A percentile compares a stretch with the other conserved stretches of the same genome.
These are phyloP conservation scores for Ceratobasidium sp. DNA, from an alignment of 1,284 basidiomycete species.

Conservation along the genomic window DNA sequence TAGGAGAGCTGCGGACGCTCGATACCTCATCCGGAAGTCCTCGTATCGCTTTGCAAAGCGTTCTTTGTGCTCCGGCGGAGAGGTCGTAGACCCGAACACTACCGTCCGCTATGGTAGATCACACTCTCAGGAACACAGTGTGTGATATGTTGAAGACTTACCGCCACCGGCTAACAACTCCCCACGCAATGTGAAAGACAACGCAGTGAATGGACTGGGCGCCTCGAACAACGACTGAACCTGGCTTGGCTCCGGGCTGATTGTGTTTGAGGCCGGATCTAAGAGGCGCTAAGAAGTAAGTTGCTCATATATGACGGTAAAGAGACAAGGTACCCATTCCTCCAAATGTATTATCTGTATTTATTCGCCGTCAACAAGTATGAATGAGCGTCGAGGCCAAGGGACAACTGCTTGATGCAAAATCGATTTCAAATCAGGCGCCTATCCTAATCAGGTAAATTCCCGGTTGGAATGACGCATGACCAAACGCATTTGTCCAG, in stretches of 20 bases:
- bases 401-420: background rate
- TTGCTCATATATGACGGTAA: background rate
- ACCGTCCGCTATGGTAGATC: constrained; percentile 28
- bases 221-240: constrained; percentile 29
- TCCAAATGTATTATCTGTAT: background rate
- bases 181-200: constrained; percentile 13
- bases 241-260: background rate
- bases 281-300: background rate
- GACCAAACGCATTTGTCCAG: constrained; percentile 31
- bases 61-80: constrained; percentile 22
- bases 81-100: constrained; percentile 35
- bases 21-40: constrained; percentile 38
- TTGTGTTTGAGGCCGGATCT: background rate
- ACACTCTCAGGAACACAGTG: background rate
- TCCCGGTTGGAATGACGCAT: constrained; percentile 16
- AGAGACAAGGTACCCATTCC: background rate
- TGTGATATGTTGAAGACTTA: constrained; percentile 5
- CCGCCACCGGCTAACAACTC: constrained; percentile 30
- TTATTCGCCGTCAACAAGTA: background rate
- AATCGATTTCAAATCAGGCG: constrained; percentile 4
- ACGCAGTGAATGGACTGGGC: constrained; percentile 31
- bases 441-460: constrained; percentile 14
- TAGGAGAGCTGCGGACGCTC: constrained; percentile 7
- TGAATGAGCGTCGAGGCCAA: background rate
- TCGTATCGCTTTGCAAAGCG: constrained; percentile 35